A percentile compares a stretch with the other conserved stretches of the same genome.
Conservation (phyloP, 306 rosid genomes). For the Boehmeria nivea region DNA sequence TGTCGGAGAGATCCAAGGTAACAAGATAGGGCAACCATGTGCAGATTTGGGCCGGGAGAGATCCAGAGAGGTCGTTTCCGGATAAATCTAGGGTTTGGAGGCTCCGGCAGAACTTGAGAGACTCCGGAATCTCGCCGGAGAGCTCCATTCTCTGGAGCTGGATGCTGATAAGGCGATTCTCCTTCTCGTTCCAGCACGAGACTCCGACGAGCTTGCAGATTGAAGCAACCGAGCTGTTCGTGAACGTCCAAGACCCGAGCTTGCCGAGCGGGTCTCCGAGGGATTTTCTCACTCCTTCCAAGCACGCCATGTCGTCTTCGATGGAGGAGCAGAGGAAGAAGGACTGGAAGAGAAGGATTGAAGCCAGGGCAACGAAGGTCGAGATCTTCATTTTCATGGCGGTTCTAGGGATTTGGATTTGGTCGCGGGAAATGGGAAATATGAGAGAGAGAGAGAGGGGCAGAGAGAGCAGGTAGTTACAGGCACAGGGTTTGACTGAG, state of each 20-base stretch:
- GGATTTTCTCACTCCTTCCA: conserved; percentile 37
- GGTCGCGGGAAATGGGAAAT: not conserved
- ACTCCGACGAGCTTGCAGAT: conserved; percentile 53
- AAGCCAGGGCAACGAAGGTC: not conserved
- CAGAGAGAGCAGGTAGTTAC: not conserved
- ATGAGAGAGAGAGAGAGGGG: not conserved
- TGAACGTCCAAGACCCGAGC: conserved; percentile 36
- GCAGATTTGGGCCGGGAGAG: conserved; percentile 42
- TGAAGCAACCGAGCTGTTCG: conserved; percentile 34
- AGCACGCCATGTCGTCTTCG: conserved; percentile 43
- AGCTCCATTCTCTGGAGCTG: conserved; percentile 45
- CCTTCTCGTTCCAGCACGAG: conserved; percentile 56
- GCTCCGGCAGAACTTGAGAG: conserved; percentile 45
- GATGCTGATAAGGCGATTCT: conserved; percentile 50
- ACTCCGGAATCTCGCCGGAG: conserved; percentile 40
- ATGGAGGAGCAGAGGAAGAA: conserved; percentile 16
- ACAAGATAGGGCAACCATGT: conserved; percentile 54
- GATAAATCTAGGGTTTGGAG: conserved; percentile 46
- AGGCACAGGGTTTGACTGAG: too few relatives aligned
- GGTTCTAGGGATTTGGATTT: not conserved
- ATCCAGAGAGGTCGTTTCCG: conserved; percentile 35
- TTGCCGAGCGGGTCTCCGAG: conserved; percentile 34
- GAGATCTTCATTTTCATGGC: conserved; percentile 20
- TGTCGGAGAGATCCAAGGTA: conserved; percentile 46
- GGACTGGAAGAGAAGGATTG: conserved; percentile 15